Conservation (phyloP, 805 yeast species). For the Debaryomyces prosopidis region DNA sequence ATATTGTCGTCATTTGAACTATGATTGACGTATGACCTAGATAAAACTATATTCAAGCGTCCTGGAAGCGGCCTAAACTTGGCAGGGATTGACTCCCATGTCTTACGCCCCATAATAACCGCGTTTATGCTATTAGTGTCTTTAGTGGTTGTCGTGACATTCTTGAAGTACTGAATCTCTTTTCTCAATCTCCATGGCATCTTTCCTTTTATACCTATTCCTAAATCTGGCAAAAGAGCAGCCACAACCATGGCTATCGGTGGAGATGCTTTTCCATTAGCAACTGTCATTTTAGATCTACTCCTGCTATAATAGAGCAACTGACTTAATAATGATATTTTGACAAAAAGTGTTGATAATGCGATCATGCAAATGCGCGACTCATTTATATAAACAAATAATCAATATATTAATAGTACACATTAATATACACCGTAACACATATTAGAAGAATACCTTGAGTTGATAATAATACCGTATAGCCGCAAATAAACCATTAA, state of each 20-base stretch:
- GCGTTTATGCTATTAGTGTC: slow-evolving; percentile 52
- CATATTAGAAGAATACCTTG: not conserved
- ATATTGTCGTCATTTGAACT: slow-evolving; percentile 21
- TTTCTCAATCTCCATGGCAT: slow-evolving; percentile 85
- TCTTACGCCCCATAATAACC: slow-evolving; percentile 93
- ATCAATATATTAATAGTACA: slow-evolving; percentile 2
- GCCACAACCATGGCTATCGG: slow-evolving; percentile 70
- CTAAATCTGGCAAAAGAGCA: slow-evolving; percentile 73
- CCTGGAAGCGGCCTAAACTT: slow-evolving; percentile 80
- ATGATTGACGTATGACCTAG: slow-evolving; percentile 40
- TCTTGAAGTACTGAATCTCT: slow-evolving; percentile 84
- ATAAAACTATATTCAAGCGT: slow-evolving; percentile 74
- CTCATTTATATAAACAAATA: not conserved
- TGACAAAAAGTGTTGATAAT: no score
- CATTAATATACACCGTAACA: slow-evolving; percentile 4
- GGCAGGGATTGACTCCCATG: slow-evolving; percentile 91
- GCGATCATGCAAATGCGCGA: not conserved
- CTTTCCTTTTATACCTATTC: slow-evolving; percentile 80
- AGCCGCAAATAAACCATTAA: not conserved
- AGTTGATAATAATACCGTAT: not conserved
- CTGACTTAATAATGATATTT: not conserved
- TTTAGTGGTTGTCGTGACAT: slow-evolving; percentile 56
- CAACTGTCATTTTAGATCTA: not conserved
- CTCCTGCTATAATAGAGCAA: no score
- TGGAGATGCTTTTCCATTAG: slow-evolving; percentile 11